Evolutionary conservation across 768 basidiomycete species (phyloP), one percentile per base, ranked within the genome.

Genomic region (Boletellus ananas): DNA sequence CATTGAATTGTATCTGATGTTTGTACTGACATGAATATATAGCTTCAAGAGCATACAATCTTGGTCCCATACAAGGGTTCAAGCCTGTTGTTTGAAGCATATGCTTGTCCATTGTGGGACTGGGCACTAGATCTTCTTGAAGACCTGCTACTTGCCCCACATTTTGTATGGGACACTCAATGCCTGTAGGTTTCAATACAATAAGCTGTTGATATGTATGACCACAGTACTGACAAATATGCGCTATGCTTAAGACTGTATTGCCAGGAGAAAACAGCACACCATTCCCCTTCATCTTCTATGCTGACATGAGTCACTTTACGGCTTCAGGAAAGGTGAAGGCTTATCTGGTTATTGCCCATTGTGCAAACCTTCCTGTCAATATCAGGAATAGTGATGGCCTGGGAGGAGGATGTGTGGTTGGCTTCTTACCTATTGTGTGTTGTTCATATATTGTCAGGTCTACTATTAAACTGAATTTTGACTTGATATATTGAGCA

Each of bases 121-220:
- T 55, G 54, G 54, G 54, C 46, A 1, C 36, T 51, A 2, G 34
- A 52, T 29, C 17, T 55, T 4, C 16, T 55, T 11, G 12, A 21
- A 7, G 37, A 48, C 29, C 50, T 50, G 0, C 13, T 38, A 1
- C 27, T 55, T 11, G 43, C 46, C 27, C 54, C 46, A 0, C 49
- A 63, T 14, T 66, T 68, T 49, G 52, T 57, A 20, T 73, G 71
- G 68, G 65, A 72, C 64, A 69, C 69, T 3, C 37, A 62, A 21
- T 49, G 44, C 7, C 35, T 56, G 3, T 73, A 50, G 50, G 64
- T n/a, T n/a, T n/a, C n/a, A 59, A 34, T 68, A 60, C 41, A 54
- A 69, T 52, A n/a, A 63, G 62, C 0, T 34, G 43, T 8, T 2
- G 35, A 2, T 74, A 62, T 45, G 57, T 61, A 14, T 57, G 58